phyloP scores from a whole-genome alignment of 106 monocot species.

The Dendrobium officinale region DNA sequence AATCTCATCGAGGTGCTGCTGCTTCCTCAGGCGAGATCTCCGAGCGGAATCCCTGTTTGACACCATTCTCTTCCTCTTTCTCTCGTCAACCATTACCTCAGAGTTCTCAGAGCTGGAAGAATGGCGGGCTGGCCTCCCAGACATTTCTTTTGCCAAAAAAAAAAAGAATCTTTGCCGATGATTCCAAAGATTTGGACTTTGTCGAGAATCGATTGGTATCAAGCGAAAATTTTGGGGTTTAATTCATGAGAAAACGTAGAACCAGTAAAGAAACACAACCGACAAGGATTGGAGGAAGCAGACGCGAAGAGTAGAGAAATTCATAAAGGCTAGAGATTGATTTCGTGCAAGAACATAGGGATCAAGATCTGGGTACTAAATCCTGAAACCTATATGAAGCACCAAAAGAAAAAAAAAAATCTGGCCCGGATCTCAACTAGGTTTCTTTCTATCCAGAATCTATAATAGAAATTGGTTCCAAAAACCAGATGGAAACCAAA shows the following conservation, averaged over 20 bases:
- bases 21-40: slow-evolving; percentile 63
- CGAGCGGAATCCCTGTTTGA: slow-evolving; percentile 70
- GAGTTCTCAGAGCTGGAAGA: slow-evolving; percentile 15
- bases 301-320: slow-evolving; percentile 26
- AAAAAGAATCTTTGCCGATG: not conserved
- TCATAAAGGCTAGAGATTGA: slow-evolving; percentile 35
- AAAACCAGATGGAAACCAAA: not conserved
- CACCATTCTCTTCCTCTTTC: slow-evolving; percentile 62
- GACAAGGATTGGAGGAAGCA: slow-evolving; percentile 70
- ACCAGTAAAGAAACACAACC: slow-evolving; percentile 78
- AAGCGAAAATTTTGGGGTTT: not conserved
- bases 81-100: slow-evolving; percentile 19
- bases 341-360: not conserved
- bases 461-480: not conserved
- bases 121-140: slow-evolving; percentile 1
- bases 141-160: not conserved
- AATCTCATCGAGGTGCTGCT: slow-evolving; percentile 55
- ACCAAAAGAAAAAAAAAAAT: too few relatives aligned
- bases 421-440: too few relatives aligned
- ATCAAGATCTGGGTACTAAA: not conserved
- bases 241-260: slow-evolving; percentile 74
- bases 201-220: not conserved
- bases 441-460: too few relatives aligned
- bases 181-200: not conserved
- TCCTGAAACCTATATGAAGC: not conserved